A percentile compares a stretch with the other conserved stretches of the same genome.
These are phyloP conservation scores for Francoa sonchifolia DNA, from an alignment of 441 rosid genomes.

Conservation along the genomic window DNA sequence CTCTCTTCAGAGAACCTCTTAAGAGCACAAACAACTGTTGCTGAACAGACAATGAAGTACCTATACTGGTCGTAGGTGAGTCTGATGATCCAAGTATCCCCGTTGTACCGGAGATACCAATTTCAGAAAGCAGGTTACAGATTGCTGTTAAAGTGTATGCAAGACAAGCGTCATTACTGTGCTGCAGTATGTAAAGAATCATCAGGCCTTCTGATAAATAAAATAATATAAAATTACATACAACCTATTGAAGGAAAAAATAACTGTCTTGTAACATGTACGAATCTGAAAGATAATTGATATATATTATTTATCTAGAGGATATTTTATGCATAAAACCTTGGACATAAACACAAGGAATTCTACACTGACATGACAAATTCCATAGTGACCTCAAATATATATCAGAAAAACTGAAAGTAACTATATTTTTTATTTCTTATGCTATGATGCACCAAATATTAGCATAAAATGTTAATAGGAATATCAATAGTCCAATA, in stretches of 20 bases:
- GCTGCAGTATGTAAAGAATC: constrained; percentile 40
- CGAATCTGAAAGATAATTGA: too few relatives aligned
- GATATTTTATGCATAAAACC: too few relatives aligned
- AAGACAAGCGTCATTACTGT: constrained; percentile 84
- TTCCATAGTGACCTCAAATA: too few relatives aligned
- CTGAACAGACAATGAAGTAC: constrained; percentile 62
- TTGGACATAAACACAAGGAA: too few relatives aligned
- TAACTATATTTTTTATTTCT: too few relatives aligned
- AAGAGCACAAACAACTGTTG: constrained; percentile 81
- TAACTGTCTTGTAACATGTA: too few relatives aligned
- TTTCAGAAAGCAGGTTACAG: constrained; percentile 80
- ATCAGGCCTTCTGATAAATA: constrained; percentile 8
- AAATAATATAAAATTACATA: constrained; percentile 1
- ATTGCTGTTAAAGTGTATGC: constrained; percentile 86
- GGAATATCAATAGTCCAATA: too few relatives aligned
- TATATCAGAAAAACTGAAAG: too few relatives aligned
- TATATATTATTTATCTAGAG: too few relatives aligned
- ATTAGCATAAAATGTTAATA: too few relatives aligned
- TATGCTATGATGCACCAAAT: too few relatives aligned
- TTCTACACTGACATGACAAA: too few relatives aligned
- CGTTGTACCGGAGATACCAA: constrained; percentile 56
- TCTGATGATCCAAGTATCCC: constrained; percentile 72
- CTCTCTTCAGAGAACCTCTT: constrained; percentile 72
- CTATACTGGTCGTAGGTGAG: constrained; percentile 50
- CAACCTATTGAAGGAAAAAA: not conserved